These are phyloP conservation scores for Darksidea phi DNA, from an alignment of 495 filamentous ascomycete genomes.

Conservation along the genomic window DNA sequence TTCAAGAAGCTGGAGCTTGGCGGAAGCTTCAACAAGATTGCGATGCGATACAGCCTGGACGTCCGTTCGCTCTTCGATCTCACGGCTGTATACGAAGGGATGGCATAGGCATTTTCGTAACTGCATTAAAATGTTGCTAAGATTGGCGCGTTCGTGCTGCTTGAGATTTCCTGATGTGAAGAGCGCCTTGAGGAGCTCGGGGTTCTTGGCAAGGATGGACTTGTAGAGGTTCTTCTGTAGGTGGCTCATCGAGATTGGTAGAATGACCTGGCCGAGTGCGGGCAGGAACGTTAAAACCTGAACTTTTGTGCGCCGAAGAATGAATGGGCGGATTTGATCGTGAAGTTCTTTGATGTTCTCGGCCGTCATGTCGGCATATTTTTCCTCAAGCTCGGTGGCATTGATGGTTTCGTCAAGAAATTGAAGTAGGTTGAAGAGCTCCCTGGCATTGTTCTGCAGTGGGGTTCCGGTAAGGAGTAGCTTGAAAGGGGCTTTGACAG, in stretches of 20 bases:
- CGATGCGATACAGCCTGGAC: constrained; percentile 58
- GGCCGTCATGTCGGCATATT: constrained; percentile 71
- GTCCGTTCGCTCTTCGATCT: constrained; percentile 76
- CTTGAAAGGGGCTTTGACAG: constrained; percentile 73
- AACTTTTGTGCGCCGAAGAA: constrained; percentile 80
- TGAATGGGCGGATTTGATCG: constrained; percentile 79
- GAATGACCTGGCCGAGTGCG: constrained; percentile 88
- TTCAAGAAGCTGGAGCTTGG: constrained; percentile 83
- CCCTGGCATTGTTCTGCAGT: constrained; percentile 89
- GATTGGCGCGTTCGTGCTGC: constrained; percentile 65
- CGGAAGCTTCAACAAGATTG: constrained; percentile 85
- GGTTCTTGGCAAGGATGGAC: constrained; percentile 85
- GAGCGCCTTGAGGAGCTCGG: constrained; percentile 82
- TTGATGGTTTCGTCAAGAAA: constrained; percentile 74
- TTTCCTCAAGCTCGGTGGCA: constrained; percentile 68
- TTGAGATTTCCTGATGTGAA: constrained; percentile 62
- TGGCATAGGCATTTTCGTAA: constrained; percentile 93
- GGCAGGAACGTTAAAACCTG: constrained; percentile 87
- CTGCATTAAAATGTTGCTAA: constrained; percentile 95
- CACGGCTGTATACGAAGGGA: constrained; percentile 86
- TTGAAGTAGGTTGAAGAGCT: constrained; percentile 92
- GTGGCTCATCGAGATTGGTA: constrained; percentile 88
- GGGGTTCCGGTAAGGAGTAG: constrained; percentile 85
- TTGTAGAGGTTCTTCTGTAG: constrained; percentile 94
- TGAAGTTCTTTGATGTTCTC: constrained; percentile 81